Conservation (phyloP, 352 stramenopile species). For the Thalassiosira hispida region DNA sequence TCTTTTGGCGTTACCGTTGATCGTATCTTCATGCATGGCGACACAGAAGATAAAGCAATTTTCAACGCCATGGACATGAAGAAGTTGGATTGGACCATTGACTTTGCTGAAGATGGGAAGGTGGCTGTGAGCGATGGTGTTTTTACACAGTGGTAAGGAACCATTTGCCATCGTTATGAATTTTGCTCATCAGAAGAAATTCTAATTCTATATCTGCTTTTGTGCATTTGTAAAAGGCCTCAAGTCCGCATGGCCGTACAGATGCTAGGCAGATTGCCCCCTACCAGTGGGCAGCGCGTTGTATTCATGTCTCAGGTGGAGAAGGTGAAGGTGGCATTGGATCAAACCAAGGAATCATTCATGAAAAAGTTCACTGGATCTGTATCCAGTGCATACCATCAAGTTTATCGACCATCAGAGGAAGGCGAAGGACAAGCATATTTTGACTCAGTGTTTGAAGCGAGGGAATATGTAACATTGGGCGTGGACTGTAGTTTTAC, state of each 20-base stretch:
- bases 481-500: slow-evolving; percentile 68
- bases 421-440: slow-evolving; percentile 61
- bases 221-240: slow-evolving; percentile 12
- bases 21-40: slow-evolving; percentile 64
- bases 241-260: slow-evolving; percentile 69
- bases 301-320: slow-evolving; percentile 67
- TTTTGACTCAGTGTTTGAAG: slow-evolving; percentile 61
- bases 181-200: no score
- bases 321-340: slow-evolving; percentile 62
- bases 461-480: slow-evolving; percentile 62
- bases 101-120: slow-evolving; percentile 65
- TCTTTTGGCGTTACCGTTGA: slow-evolving; percentile 63
- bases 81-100: slow-evolving; percentile 67
- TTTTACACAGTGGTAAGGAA: slow-evolving; percentile 54
- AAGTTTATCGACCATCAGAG: slow-evolving; percentile 61
- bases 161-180: no score
- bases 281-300: slow-evolving; percentile 62
- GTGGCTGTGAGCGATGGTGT: slow-evolving; percentile 63
- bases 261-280: slow-evolving; percentile 61
- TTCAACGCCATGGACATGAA: slow-evolving; percentile 63
- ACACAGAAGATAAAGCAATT: slow-evolving; percentile 61
- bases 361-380: slow-evolving; percentile 56
- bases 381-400: slow-evolving; percentile 55
- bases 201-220: not conserved
- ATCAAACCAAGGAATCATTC: slow-evolving; percentile 68